These are phyloP conservation scores for Solanum ossicruentum DNA, from an alignment of 257 asterid species.

Conservation along the genomic window DNA sequence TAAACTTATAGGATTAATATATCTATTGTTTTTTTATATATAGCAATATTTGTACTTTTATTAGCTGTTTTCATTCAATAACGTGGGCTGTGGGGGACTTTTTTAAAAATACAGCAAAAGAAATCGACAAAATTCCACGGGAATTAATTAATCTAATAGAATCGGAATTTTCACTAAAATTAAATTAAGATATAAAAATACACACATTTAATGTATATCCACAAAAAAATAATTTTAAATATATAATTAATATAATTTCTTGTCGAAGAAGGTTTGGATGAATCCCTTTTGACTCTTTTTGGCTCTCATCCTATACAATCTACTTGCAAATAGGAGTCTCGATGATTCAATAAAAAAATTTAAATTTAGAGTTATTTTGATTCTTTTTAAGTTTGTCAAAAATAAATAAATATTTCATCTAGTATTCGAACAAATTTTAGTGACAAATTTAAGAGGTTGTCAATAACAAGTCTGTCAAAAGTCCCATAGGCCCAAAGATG, in stretches of 20 bases:
- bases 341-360: not conserved
- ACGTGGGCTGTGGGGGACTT: not conserved
- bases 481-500: too few relatives aligned
- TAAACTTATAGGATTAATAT: not conserved
- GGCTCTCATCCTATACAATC: too few relatives aligned
- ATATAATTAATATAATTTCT: not conserved
- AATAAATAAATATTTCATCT: too few relatives aligned
- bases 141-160: not conserved
- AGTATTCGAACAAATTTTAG: not conserved
- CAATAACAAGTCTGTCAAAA: too few relatives aligned
- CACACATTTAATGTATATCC: too few relatives aligned
- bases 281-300: too few relatives aligned
- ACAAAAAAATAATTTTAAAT: too few relatives aligned
- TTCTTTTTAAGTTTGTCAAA: rapidly evolving
- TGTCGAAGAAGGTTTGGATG: not conserved
- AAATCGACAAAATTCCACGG: not conserved
- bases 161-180: not conserved
- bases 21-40: not conserved
- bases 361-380: not conserved
- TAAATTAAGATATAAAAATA: too few relatives aligned
- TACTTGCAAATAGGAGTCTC: not conserved
- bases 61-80: not conserved
- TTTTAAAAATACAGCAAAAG: too few relatives aligned
- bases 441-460: rapidly evolving
- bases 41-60: not conserved